Conservation (phyloP, 768 basidiomycete species). For the Daedalea quercina region DNA sequence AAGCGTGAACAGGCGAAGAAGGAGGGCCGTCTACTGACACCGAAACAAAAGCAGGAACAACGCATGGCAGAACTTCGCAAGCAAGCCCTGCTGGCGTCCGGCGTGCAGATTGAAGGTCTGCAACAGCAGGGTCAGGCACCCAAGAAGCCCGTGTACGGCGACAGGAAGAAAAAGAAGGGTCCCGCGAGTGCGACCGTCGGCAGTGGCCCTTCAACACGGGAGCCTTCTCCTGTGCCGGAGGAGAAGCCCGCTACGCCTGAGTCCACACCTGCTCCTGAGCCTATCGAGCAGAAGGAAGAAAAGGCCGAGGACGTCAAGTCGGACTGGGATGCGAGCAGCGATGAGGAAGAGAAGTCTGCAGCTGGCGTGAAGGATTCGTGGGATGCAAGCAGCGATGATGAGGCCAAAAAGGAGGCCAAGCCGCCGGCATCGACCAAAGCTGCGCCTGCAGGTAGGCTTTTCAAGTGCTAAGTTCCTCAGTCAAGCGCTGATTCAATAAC, state of each 20-base stretch:
- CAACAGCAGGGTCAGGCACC: constrained; percentile 47
- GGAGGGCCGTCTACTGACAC: constrained; percentile 91
- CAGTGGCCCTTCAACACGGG: constrained; percentile 20
- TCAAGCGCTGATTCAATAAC: neutral
- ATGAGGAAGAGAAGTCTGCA: constrained; percentile 26
- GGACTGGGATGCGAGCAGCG: constrained; percentile 45
- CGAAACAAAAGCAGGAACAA: constrained; percentile 93
- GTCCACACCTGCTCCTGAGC: constrained; percentile 18
- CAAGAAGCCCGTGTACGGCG: constrained; percentile 80
- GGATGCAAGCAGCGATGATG: constrained; percentile 43
- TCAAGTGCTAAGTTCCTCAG: neutral
- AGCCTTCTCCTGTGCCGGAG: constrained; percentile 18
- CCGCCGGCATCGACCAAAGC: constrained; percentile 12
- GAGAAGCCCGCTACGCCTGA: constrained; percentile 16
- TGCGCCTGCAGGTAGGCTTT: constrained; percentile 4
- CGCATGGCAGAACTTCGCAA: constrained; percentile 87
- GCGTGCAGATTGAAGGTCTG: constrained; percentile 86
- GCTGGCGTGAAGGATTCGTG: constrained; percentile 44
- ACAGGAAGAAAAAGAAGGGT: constrained; percentile 65
- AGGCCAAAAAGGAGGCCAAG: constrained; percentile 25
- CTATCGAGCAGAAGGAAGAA: constrained; percentile 13
- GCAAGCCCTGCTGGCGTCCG: constrained; percentile 84
- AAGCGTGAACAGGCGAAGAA: constrained; percentile 89
- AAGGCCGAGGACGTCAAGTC: constrained; percentile 29
- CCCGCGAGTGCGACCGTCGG: constrained; percentile 2